Evolutionary conservation across 208 protist species (phyloP).

Genomic region (Trypanosoma vivax): DNA sequence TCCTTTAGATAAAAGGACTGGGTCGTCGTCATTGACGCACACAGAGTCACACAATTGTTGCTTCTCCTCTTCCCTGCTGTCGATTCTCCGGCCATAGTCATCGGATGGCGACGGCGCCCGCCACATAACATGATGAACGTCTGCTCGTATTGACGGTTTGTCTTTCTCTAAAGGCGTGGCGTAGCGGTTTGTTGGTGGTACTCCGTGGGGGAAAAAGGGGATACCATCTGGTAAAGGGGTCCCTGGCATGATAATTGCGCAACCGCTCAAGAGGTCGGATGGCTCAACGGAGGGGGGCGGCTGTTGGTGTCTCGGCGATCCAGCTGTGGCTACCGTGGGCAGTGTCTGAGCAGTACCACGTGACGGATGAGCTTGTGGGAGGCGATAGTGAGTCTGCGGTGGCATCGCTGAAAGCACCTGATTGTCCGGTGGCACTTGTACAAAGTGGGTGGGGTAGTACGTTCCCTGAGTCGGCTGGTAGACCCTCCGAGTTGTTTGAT

Average conservation of each 20-base stretch:
- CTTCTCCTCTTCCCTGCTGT: too few species aligned
- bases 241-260: constrained; percentile 36
- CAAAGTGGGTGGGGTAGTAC: constrained; percentile 13
- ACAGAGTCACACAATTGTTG: too few species aligned
- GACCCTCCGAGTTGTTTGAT: not conserved
- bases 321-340: not conserved
- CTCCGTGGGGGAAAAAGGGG: constrained; percentile 57
- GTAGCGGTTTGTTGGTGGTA: constrained; percentile 38
- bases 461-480: constrained; percentile 3
- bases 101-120: not conserved
- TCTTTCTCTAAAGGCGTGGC: not conserved
- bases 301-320: constrained; percentile 16
- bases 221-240: constrained; percentile 35
- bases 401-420: constrained; percentile 4
- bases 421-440: constrained; percentile 13
- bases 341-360: not conserved
- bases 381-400: constrained; percentile 1
- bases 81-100: not conserved
- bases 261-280: constrained; percentile 6
- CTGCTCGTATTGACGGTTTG: not conserved
- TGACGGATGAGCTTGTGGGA: not conserved
- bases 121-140: not conserved
- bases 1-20: too few species aligned
- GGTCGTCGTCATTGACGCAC: too few species aligned
- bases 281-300: constrained; percentile 2